Evolutionary conservation across 257 asterid species (phyloP).

Genomic region (Scutellaria barbata): DNA sequence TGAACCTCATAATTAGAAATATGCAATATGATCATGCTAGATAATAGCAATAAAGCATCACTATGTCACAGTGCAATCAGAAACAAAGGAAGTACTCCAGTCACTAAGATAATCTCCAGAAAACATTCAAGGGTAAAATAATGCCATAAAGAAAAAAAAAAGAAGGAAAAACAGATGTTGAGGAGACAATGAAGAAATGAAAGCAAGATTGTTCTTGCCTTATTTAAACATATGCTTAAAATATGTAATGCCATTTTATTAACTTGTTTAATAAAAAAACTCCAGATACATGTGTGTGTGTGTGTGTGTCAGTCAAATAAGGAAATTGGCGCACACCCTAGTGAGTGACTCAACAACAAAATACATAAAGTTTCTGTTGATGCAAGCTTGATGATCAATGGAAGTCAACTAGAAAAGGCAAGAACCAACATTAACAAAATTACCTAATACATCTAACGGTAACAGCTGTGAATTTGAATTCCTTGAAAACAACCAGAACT

Average conservation of each 20-base stretch:
- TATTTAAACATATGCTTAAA: too few species aligned
- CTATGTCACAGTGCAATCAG: not conserved
- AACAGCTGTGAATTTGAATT: conserved; percentile 15
- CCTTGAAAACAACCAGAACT: conserved; percentile 1
- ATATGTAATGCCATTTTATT: too few species aligned
- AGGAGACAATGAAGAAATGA: conserved; percentile 11
- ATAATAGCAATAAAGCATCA: not conserved
- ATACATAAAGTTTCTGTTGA: not conserved
- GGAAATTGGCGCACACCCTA: not conserved
- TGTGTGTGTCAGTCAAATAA: too few species aligned
- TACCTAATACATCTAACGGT: conserved; percentile 21
- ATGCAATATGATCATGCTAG: not conserved
- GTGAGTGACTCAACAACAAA: not conserved
- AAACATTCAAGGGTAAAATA: not conserved
- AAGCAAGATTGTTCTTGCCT: not conserved
- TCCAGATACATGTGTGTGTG: too few species aligned
- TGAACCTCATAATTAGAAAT: not conserved
- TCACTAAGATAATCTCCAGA: conserved; percentile 1
- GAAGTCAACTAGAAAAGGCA: not conserved
- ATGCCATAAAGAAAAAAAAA: not conserved
- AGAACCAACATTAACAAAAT: not conserved
- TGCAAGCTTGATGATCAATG: conserved; percentile 5
- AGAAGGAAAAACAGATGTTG: not conserved
- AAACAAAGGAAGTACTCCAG: not conserved
- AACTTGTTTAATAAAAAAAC: too few species aligned